These are phyloP conservation scores for Collybiopsis luxurians DNA, from an alignment of 768 basidiomycete species.

Conservation along the genomic window DNA sequence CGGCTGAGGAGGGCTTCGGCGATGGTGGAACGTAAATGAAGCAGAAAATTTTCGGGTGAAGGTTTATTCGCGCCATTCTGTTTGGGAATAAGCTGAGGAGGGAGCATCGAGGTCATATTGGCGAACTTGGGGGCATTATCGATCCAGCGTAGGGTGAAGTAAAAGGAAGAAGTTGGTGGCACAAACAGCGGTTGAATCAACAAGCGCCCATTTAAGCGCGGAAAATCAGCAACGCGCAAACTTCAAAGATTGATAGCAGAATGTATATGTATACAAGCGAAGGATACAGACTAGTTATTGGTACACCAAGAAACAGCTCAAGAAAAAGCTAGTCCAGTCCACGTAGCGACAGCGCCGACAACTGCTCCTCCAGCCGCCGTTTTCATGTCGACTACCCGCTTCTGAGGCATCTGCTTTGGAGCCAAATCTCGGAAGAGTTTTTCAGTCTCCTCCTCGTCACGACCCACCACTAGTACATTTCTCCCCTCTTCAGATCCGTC, in stretches of 20 bases:
- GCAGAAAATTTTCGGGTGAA: not conserved
- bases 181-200: no score
- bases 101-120: not conserved
- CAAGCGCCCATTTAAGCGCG: conserved; percentile 1
- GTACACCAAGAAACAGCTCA: no score
- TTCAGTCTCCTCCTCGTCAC: conserved; percentile 45
- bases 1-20: not conserved
- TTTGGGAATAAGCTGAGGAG: not conserved
- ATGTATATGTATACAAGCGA: no score
- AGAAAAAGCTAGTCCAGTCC: conserved; percentile 52
- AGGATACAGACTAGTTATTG: no score
- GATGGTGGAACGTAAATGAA: not conserved
- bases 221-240: no score
- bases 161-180: no score
- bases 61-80: not conserved
- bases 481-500: conserved; percentile 30
- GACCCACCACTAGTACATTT: conserved; percentile 46
- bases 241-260: no score
- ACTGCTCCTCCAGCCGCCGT: conserved; percentile 57
- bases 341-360: conserved; percentile 59
- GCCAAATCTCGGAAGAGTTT: conserved; percentile 33
- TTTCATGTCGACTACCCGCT: conserved; percentile 23
- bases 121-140: no score
- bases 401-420: conserved; percentile 17
- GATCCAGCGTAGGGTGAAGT: no score